A percentile compares a stretch with the other conserved stretches of the same genome.
Conservation (phyloP, 345 rosid species). For the Eucalyptus paniculata region DNA sequence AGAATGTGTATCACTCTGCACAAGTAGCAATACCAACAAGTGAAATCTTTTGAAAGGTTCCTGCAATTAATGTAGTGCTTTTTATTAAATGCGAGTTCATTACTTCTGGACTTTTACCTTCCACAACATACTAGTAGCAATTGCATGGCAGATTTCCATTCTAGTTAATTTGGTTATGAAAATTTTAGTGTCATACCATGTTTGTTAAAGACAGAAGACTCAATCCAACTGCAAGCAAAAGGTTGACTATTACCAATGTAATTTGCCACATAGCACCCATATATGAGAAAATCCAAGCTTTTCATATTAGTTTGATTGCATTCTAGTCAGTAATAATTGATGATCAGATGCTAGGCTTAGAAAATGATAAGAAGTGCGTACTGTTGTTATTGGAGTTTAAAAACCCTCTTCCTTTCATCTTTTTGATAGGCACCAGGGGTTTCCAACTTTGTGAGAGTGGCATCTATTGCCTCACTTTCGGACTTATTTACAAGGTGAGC, state of each 20-base stretch:
- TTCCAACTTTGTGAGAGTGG: constrained; percentile 71
- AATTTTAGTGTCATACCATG: not conserved
- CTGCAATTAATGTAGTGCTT: not conserved
- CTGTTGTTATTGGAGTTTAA: not conserved
- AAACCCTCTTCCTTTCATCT: not conserved
- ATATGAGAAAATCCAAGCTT: not conserved
- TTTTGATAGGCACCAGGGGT: constrained; percentile 41
- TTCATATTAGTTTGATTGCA: not conserved
- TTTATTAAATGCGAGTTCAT: not conserved
- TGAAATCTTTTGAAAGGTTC: not conserved
- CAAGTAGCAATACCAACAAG: not conserved
- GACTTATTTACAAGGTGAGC: constrained; percentile 68
- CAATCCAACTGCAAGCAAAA: not conserved
- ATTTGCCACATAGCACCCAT: not conserved
- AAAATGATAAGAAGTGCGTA: not conserved
- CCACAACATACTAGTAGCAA: not conserved
- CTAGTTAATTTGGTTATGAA: not conserved
- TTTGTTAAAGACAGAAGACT: not conserved
- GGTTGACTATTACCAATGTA: not conserved
- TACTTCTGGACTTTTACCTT: not conserved
- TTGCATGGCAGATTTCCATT: not conserved
- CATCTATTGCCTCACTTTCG: constrained; percentile 53
- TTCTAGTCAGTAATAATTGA: not conserved
- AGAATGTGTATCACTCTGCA: not conserved
- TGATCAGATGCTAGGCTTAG: not conserved